Base-by-base conservation (phyloP, 2,329 filamentous ascomycete species). In the Talaromyces amestolkiae region DNA sequence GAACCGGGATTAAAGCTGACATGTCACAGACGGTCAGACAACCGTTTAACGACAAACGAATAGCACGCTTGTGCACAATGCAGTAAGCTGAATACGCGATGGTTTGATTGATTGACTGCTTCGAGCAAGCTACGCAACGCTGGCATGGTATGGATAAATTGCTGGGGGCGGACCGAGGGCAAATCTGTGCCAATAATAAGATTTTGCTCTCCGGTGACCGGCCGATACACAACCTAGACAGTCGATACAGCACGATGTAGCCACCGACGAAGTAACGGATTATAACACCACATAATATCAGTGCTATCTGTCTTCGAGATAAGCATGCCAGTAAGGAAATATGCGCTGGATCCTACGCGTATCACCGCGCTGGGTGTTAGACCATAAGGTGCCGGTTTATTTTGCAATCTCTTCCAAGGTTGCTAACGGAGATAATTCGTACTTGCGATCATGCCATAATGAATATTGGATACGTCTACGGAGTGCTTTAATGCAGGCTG, bases 1-100 rank as follows among this genome's bases (percentile, higher is more conserved):
- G 35, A 43, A n/a, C 3, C 15, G 11, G 31, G 24, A 9, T 17
- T 2, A 27, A 24, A 59, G 13, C 35, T 45, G 56, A 59, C 39
- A 59, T 43, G 56, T 59, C 56, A 45, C 37, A 22, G 3, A 45
- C 56, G 22, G 35, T 45, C 56, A 45, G 56, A 33, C n/a, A 56
- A 7, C 51, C 27, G n/a, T 37, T 24, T n/a, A 13, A 39, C 33
- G n/a, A 56, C 19, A 56, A 56, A 24, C 53, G 27, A 33, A 27
- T 51, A 27, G 47, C 47, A 27, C 15, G 13, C 47, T 51, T 27
- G 22, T 31, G 19, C 47, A 51, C n/a, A 10, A 8, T 53, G 49
- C 27, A 33, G 49, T 10, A n/a, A 53, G 49, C 49, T 53, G 15
- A 53, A 53, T 33, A 33, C 24, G 13, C 49, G 15, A 53, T 33